These are phyloP conservation scores for Cryphonectria parasitica DNA, from an alignment of 2,329 filamentous ascomycete genomes.

Conservation along the genomic window DNA sequence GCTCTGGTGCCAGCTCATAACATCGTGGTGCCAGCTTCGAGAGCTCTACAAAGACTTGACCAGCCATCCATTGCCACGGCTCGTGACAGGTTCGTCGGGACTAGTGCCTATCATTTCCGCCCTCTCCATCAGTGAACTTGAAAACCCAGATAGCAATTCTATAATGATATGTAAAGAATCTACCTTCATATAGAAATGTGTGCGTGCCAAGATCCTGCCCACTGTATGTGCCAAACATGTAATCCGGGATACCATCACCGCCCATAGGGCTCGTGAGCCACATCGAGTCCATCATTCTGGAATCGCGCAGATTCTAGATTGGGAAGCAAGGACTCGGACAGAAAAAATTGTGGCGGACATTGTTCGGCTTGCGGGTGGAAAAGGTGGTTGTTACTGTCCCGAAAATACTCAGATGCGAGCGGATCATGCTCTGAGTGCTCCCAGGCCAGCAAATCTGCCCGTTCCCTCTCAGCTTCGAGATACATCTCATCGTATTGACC, in stretches of 20 bases:
- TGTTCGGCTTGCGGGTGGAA: background rate
- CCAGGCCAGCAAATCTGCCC: background rate
- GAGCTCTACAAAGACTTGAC: background rate
- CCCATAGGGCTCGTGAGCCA: background rate
- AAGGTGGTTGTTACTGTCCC: background rate
- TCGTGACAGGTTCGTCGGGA: background rate
- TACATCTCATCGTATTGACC: constrained; percentile 5
- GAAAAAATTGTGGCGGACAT: background rate
- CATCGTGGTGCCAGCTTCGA: background rate
- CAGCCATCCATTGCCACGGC: background rate
- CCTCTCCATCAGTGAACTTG: background rate
- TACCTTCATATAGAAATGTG: background rate
- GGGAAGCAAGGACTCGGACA: too few species aligned
- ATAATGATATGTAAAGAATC: background rate
- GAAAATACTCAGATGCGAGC: background rate
- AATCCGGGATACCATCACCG: background rate
- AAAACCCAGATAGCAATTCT: background rate
- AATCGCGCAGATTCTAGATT: background rate
- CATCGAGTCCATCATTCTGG: background rate
- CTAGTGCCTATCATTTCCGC: background rate
- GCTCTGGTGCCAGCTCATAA: background rate
- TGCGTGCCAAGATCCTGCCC: background rate
- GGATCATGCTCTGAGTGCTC: background rate
- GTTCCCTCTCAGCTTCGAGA: constrained; percentile 12
- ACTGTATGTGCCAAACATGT: background rate